phyloP scores from a whole-genome alignment of 78 protist genomes.

The Mastigamoeba balamuthi region DNA sequence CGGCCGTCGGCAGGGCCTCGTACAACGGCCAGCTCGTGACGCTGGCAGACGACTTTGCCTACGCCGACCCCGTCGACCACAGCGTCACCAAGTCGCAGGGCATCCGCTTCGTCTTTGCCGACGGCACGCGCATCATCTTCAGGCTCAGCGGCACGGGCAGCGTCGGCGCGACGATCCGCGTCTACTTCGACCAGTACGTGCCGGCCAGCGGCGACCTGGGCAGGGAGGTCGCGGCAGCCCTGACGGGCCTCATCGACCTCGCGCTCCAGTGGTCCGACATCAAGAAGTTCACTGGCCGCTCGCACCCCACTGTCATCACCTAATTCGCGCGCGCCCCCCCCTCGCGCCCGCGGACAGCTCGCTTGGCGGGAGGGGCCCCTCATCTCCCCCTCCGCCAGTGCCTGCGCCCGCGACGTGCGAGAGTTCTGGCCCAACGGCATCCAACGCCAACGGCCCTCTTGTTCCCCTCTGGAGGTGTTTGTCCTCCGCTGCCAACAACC shows the following conservation, averaged over 20 bases:
- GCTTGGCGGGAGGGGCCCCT: too few species aligned
- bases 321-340: too few species aligned
- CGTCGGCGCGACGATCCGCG: conserved; percentile 91
- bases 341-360: too few species aligned
- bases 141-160: conserved; percentile 91
- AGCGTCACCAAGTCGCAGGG: conserved; percentile 72
- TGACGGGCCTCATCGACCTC: neutral
- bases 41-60: conserved; percentile 81
- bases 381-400: too few species aligned
- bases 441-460: too few species aligned
- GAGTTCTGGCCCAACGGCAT: too few species aligned
- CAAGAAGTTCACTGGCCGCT: neutral
- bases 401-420: too few species aligned
- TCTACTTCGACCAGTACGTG: conserved; percentile 78
- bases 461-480: too few species aligned
- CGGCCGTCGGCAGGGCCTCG: too few species aligned
- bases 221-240: neutral
- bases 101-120: conserved; percentile 59
- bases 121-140: conserved; percentile 83
- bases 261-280: neutral
- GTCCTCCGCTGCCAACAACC: too few species aligned
- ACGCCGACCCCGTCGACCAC: conserved; percentile 83
- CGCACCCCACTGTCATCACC: neutral
- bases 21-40: too few species aligned
- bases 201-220: neutral